Evolutionary conservation across 345 rosid genomes (phyloP).

Genomic region (Erodium maritimum): DNA sequence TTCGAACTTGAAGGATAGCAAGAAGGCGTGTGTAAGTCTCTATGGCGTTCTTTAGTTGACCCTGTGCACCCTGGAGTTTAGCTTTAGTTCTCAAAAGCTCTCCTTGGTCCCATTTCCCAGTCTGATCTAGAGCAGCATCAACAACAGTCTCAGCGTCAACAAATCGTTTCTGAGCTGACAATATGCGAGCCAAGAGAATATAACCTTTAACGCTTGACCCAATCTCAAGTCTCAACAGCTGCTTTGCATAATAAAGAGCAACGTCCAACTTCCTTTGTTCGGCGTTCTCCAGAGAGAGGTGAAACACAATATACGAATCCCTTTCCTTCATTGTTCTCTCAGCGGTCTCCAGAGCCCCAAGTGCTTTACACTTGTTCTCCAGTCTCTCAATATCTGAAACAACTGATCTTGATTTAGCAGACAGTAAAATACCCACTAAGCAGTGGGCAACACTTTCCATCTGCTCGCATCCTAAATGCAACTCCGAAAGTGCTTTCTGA

Average conservation of each 20-base stretch:
- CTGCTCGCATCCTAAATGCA: slow-evolving; percentile 22
- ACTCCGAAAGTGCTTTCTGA: slow-evolving; percentile 24
- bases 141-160: slow-evolving; percentile 46
- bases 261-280: slow-evolving; percentile 61
- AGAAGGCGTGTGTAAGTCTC: slow-evolving; percentile 51
- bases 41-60: slow-evolving; percentile 32
- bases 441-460: slow-evolving; percentile 36
- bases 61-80: slow-evolving; percentile 58
- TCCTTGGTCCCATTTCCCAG: slow-evolving; percentile 65
- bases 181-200: slow-evolving; percentile 49
- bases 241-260: slow-evolving; percentile 44
- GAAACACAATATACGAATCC: slow-evolving; percentile 29
- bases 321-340: slow-evolving; percentile 29
- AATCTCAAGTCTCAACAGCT: slow-evolving; percentile 35
- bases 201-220: slow-evolving; percentile 39
- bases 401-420: slow-evolving; percentile 29
- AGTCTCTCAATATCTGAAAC: slow-evolving; percentile 31
- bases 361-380: slow-evolving; percentile 32
- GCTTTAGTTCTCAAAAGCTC: slow-evolving; percentile 63
- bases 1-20: slow-evolving; percentile 53
- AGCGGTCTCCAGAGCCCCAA: slow-evolving; percentile 41
- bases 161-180: slow-evolving; percentile 53
- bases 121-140: slow-evolving; percentile 50
- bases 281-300: slow-evolving; percentile 47
- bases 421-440: slow-evolving; percentile 36